Evolutionary conservation across 441 rosid species (phyloP), one percentile per base, ranked within the genome.

Genomic region (Adansonia rubrostipa): DNA sequence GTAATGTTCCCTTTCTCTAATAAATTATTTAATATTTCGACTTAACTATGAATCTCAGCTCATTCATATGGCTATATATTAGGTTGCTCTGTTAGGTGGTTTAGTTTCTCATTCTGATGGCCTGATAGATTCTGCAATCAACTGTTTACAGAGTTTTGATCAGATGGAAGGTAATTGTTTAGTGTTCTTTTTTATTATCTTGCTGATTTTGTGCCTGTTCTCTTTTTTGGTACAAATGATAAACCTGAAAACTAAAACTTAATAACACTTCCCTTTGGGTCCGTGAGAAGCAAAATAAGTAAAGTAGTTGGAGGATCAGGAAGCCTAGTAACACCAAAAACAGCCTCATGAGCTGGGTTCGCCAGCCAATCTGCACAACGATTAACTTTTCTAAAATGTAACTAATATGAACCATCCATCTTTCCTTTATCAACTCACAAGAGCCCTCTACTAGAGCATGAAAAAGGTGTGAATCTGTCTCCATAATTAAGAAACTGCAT

Each of bases 21-120:
- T 81, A 56, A 62, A 54, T 42, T 58, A 13, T 66, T 15, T 74
- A 19, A 40, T 64, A 13, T 64, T 44, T 44, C 45, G 58, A 75
- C 45, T 44, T 51, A 71, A 45, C 76, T 17, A 47, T 65, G 75
- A 79, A 61, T 66, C 56, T 77, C 63, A 68, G 68, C 78, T 85
- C 53, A 81, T 68, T 70, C 60, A 42, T 69, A 17, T 86, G 78
- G 78, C 65, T 22, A 67, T 82, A 64, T 81, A 63, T 69, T 84
- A 95, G 99, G 94, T 92, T 82, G 93, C 97, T 5, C 73, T 95
- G 83, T 77, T 91, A 63, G 86, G 92, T 80, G 96, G 95, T 79
- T 88, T 93, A 70, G 82, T 92, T 81, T 86, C 96, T 80, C 97
- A 95, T 90, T 82, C 87, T 17, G 92, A 90, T 85, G 95, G 90